phyloP scores from a whole-genome alignment of 1,284 basidiomycete genomes.

The Boletellus dicymbophilus region DNA sequence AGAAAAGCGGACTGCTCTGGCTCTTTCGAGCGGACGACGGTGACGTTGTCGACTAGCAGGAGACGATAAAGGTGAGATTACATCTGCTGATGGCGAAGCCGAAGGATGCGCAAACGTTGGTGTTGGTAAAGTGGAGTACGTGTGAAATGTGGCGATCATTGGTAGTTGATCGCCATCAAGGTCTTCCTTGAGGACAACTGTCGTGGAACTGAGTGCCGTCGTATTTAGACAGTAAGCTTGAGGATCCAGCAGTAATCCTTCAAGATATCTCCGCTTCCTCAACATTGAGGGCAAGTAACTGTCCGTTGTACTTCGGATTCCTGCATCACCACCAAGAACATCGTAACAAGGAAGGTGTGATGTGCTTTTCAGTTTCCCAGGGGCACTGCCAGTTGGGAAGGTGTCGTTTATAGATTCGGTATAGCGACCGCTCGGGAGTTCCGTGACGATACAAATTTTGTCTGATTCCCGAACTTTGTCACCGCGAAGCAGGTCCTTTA shows the following conservation, averaged over 20 bases:
- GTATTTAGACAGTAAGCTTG: conserved; percentile 10
- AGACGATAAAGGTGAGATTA: conserved; percentile 23
- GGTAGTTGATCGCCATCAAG: conserved; percentile 14
- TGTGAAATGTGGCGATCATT: conserved; percentile 19
- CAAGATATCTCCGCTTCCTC: conserved; percentile 1
- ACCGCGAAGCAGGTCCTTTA: neutral
- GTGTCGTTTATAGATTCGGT: neutral
- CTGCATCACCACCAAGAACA: neutral
- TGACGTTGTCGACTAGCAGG: conserved; percentile 19
- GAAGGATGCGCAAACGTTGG: conserved; percentile 33
- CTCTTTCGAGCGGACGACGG: conserved; percentile 34
- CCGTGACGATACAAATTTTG: neutral
- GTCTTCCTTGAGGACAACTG: conserved; percentile 15
- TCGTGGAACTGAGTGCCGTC: conserved; percentile 2
- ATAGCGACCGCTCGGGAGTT: neutral
- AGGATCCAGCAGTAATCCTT: conserved; percentile 17
- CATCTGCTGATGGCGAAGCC: conserved; percentile 28
- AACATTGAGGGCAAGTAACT: neutral
- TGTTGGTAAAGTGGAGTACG: conserved; percentile 30
- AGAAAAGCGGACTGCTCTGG: conserved; percentile 30
- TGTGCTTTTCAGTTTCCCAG: neutral
- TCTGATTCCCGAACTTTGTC: conserved; percentile 2
- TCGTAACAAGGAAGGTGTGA: neutral
- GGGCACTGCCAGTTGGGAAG: neutral
- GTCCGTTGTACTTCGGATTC: neutral